phyloP scores from a whole-genome alignment of 495 filamentous ascomycete species.

The Tuber indicum region DNA sequence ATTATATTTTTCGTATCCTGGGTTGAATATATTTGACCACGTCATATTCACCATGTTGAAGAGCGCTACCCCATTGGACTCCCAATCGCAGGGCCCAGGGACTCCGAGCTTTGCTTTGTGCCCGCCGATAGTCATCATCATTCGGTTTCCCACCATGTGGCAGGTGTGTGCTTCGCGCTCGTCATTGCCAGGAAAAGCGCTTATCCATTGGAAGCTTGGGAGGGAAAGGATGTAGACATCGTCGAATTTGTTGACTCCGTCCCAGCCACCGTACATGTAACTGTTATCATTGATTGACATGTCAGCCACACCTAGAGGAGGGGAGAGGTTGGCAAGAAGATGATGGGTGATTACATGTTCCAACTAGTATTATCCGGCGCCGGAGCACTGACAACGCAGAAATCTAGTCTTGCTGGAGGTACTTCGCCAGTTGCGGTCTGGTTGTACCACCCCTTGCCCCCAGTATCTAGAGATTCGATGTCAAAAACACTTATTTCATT shows the following conservation, averaged over 20 bases:
- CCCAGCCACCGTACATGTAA: conserved; percentile 34
- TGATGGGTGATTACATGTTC: conserved; percentile 47
- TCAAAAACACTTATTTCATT: conserved; percentile 24
- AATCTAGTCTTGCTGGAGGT: conserved; percentile 48
- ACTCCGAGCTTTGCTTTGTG: conserved; percentile 1
- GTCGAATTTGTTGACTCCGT: conserved; percentile 37
- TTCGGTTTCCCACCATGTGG: conserved; percentile 30
- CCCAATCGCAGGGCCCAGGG: conserved; percentile 27
- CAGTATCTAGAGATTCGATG: conserved; percentile 44
- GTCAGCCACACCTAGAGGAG: neutral
- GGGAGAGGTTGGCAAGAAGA: neutral
- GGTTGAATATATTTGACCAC: conserved; percentile 15
- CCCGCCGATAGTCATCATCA: conserved; percentile 37
- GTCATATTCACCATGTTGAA: conserved; percentile 17
- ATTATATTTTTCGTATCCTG: conserved; percentile 12
- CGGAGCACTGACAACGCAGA: conserved; percentile 53
- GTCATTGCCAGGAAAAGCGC: conserved; percentile 14
- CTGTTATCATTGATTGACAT: neutral
- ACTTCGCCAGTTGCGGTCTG: conserved; percentile 49
- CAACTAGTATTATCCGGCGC: conserved; percentile 50
- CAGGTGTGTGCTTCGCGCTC: conserved; percentile 35
- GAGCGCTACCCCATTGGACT: conserved; percentile 17
- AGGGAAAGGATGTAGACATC: conserved; percentile 55
- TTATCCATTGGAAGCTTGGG: conserved; percentile 53
- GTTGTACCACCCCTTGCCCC: conserved; percentile 51